These are phyloP conservation scores for Penicillium sclerotigenum DNA, from an alignment of 2,329 filamentous ascomycete species.

Conservation along the genomic window DNA sequence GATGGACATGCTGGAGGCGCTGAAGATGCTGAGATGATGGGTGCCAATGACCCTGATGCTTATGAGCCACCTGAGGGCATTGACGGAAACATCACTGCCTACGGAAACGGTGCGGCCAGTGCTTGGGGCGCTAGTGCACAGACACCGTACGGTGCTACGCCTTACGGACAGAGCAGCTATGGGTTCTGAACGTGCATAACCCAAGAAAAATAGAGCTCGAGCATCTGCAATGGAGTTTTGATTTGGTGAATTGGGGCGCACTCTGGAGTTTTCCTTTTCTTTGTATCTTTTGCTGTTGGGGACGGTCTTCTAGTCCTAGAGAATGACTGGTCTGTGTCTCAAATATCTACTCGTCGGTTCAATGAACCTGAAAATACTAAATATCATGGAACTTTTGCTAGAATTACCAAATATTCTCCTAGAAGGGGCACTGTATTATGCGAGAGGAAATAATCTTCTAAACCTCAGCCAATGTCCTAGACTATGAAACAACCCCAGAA, in stretches of 20 bases:
- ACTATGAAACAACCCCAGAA: not conserved
- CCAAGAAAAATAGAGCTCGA: constrained; percentile 14
- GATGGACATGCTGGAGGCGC: constrained; percentile 51
- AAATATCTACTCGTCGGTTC: constrained; percentile 1
- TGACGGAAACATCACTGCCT: constrained; percentile 42
- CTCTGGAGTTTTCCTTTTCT: constrained; percentile 10
- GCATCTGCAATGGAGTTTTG: constrained; percentile 26
- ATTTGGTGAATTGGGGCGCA: constrained; percentile 11
- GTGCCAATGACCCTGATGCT: constrained; percentile 49
- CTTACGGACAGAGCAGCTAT: constrained; percentile 53
- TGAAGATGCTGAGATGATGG: constrained; percentile 48
- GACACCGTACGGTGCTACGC: constrained; percentile 60
- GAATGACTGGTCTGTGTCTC: not conserved
- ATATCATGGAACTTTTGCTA: not conserved
- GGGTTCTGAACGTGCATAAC: constrained; percentile 24
- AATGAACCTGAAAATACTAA: not conserved
- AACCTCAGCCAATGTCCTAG: not conserved
- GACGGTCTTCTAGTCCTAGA: not conserved
- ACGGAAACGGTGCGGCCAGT: constrained; percentile 53
- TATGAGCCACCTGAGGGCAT: constrained; percentile 47
- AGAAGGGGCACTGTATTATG: not conserved
- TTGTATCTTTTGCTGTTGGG: constrained; percentile 7
- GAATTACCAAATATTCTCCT: not conserved
- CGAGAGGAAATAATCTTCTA: not conserved
- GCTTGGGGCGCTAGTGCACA: constrained; percentile 63